A percentile compares a stretch with the other conserved stretches of the same genome.
phyloP scores from a whole-genome alignment of 2,329 filamentous ascomycete genomes.

The Cadophora malorum region DNA sequence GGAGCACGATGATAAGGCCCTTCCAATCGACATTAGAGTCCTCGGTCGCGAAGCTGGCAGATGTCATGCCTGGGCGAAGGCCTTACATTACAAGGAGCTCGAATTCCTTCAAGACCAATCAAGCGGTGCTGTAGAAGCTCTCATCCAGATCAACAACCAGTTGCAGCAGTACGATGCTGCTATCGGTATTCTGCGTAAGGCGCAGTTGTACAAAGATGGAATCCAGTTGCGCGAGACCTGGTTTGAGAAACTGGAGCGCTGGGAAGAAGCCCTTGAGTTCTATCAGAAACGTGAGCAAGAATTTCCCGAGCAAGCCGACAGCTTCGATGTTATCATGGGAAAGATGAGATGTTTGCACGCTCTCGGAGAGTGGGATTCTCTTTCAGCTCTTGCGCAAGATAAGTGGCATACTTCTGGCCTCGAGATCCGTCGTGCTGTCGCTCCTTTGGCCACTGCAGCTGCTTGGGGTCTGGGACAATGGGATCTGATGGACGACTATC shows the following conservation, averaged over 20 bases:
- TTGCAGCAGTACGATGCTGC: constrained; percentile 98
- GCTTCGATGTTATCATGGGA: constrained; percentile 97
- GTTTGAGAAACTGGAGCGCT: constrained; percentile 98
- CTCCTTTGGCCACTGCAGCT: constrained; percentile 90
- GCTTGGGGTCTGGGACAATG: constrained; percentile 97
- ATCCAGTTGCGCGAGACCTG: constrained; percentile 97
- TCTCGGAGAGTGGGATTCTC: constrained; percentile 93
- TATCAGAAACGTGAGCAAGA: constrained; percentile 87
- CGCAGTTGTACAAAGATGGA: constrained; percentile 89
- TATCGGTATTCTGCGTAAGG: constrained; percentile 95
- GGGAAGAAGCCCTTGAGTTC: constrained; percentile 94
- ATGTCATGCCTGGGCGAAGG: constrained; percentile 98
- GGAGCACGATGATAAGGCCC: constrained; percentile 98
- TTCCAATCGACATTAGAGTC: constrained; percentile 96
- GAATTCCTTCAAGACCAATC: constrained; percentile 99
- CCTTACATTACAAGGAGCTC: constrained; percentile 97
- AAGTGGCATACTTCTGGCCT: constrained; percentile 91
- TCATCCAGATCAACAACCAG: constrained; percentile 99
- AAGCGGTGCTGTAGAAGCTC: constrained; percentile 89
- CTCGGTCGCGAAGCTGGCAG: constrained; percentile 94
- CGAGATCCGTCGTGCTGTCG: constrained; percentile 89
- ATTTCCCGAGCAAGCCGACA: constrained; percentile 78
- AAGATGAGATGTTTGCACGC: constrained; percentile 99
- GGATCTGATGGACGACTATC: constrained; percentile 97
- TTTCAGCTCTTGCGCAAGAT: constrained; percentile 87